phyloP scores from a whole-genome alignment of 2,329 filamentous ascomycete species.

The Exophiala viscosa region DNA sequence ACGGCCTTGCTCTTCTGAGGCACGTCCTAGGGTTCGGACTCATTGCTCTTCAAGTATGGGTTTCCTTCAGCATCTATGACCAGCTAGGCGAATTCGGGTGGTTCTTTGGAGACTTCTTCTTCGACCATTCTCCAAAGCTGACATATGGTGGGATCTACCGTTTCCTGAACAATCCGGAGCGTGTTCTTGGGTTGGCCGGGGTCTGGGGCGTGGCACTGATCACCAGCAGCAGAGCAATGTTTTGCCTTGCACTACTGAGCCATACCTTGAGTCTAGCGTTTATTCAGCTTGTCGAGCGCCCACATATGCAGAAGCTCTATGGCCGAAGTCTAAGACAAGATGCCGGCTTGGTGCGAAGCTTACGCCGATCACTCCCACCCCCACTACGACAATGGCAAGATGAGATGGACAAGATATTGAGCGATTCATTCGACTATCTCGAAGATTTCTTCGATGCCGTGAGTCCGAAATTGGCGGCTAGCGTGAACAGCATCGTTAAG shows the following conservation, averaged over 20 bases:
- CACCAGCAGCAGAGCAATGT: conserved; percentile 82
- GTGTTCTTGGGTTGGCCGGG: conserved; percentile 88
- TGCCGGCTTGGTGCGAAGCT: conserved; percentile 85
- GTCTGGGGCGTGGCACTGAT: conserved; percentile 93
- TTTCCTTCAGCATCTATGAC: conserved; percentile 86
- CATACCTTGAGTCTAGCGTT: conserved; percentile 83
- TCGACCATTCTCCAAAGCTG: conserved; percentile 79
- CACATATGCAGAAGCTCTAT: conserved; percentile 98
- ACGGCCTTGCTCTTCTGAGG: conserved; percentile 78
- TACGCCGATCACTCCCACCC: conserved; percentile 79
- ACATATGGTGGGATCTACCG: conserved; percentile 98
- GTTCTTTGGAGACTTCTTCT: conserved; percentile 99
- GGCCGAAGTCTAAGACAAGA: conserved; percentile 77
- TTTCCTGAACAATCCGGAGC: conserved; percentile 95
- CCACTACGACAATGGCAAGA: conserved; percentile 80
- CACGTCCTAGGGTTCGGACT: conserved; percentile 80
- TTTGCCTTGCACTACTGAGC: conserved; percentile 78
- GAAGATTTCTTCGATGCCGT: conserved; percentile 86
- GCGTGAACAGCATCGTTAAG: conserved; percentile 79
- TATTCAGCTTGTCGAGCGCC: conserved; percentile 89
- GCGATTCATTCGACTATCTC: conserved; percentile 81
- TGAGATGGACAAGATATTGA: conserved; percentile 79
- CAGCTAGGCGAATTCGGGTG: conserved; percentile 96
- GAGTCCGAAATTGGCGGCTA: conserved; percentile 77
- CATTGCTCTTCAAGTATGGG: conserved; percentile 87